Base-by-base conservation (phyloP, 129 eudicot species). In the Heracleum sosnowskyi region DNA sequence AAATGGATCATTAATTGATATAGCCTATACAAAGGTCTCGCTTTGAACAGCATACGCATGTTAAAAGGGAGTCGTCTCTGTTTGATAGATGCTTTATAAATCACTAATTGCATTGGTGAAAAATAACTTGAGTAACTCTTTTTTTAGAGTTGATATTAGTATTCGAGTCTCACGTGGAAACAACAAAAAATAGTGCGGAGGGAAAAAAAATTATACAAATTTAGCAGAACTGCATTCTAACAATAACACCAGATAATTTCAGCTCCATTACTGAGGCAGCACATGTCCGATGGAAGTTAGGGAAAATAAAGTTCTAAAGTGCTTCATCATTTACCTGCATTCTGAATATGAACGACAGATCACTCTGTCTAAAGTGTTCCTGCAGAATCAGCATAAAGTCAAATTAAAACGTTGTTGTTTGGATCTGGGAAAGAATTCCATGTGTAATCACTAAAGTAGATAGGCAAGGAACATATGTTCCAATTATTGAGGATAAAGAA, bases 281-380 rank as follows among this genome's bases (percentile, higher is more conserved):
- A 28, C 57, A 44, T 20, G 33, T 24, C 20, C 57, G 4, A 35
- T 22, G 70, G 18, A 36, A 60, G 39, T 41, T 60, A 73, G 29
- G 9, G 22, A 37, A 85, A 53, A 29, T 16, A 31, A 83, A 40
- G 76, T 37, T 24, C 33, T 78, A 31, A 31, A 18, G 74, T 31
- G 81, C 55, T 77, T 69, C 75, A 13, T 11, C 76, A 36, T 44
- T 76, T 92, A 96, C 99, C 99, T 96, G 99, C 78, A 96, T 79
- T 70, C 99, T 86, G 87, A 96, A 96, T 72, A 92, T 97, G 79
- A 92, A 96, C 26, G 99, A 96, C 81, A 86, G 87, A 51, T 96
- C 97, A 75, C 87, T 92, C 82, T 92, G 97, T 85, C 89, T 96
- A 76, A 96, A 86, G 82, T 92, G 97, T 74, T 92, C 99, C 99